Evolutionary conservation across 2,329 filamentous ascomycete genomes (phyloP).

Genomic region (Cercospora berteroae): DNA sequence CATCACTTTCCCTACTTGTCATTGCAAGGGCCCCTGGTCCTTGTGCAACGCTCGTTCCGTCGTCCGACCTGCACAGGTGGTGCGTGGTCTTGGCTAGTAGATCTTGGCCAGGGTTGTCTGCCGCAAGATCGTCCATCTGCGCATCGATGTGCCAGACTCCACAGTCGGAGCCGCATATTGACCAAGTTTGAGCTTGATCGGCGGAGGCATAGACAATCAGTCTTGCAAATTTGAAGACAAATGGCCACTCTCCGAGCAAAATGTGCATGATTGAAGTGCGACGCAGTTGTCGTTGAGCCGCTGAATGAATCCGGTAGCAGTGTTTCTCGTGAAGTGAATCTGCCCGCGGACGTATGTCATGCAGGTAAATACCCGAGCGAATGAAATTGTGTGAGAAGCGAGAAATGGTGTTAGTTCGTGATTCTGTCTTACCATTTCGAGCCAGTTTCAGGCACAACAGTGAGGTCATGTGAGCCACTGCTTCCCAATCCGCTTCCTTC

Average conservation of each 20-base stretch:
- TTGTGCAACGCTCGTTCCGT: not conserved
- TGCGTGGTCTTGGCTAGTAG: not conserved
- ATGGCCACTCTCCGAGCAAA: not conserved
- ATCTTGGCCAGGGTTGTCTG: not conserved
- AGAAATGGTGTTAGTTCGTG: not conserved
- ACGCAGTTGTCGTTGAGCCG: not conserved
- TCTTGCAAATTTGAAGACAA: not conserved
- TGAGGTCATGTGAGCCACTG: not conserved
- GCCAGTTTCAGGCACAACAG: not conserved
- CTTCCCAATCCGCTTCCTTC: not conserved
- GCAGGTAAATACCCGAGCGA: not conserved
- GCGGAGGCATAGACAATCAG: not conserved
- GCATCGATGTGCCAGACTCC: not conserved
- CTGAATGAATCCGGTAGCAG: not conserved
- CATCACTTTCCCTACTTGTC: not conserved
- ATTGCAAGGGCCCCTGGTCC: not conserved
- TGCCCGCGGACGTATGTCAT: not conserved
- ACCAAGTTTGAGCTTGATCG: not conserved
- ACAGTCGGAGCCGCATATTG: not conserved
- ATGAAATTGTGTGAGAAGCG: not conserved
- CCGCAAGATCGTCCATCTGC: not conserved
- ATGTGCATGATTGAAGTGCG: not conserved
- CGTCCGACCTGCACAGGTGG: not conserved
- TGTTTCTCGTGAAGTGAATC: not conserved
- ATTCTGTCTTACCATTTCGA: not conserved